phyloP scores from a whole-genome alignment of 345 rosid genomes.

The rapeseed (Brassica napus) region Da-Ae NC_063438.1:25854501-25855000 shows the following conservation, averaged over 20 bases:
- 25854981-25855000: slow-evolving; percentile 71
- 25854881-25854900: slow-evolving; percentile 43
- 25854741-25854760: slow-evolving; percentile 24
- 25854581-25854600: slow-evolving; percentile 31
- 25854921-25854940: slow-evolving; percentile 88
- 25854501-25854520: slow-evolving; percentile 36
- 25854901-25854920: slow-evolving; percentile 64
- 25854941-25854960: slow-evolving; percentile 98
- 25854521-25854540: slow-evolving; percentile 32
- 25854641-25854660: neutral
- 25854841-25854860: slow-evolving; percentile 1
- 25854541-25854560: slow-evolving; percentile 55
- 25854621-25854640: slow-evolving; percentile 22
- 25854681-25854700: slow-evolving; percentile 6
- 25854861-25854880: neutral
- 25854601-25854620: slow-evolving; percentile 7
- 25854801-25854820: slow-evolving; percentile 39
- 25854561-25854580: slow-evolving; percentile 12
- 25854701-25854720: neutral
- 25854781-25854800: slow-evolving; percentile 9
- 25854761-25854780: slow-evolving; percentile 41
- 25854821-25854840: slow-evolving; percentile 1
- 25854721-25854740: slow-evolving; percentile 20
- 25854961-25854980: slow-evolving; percentile 88
- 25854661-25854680: slow-evolving; percentile 2